Evolutionary conservation across 2,329 filamentous ascomycete genomes (phyloP), one percentile per base, ranked within the genome.

Genomic region (Cadophora malorum): DNA sequence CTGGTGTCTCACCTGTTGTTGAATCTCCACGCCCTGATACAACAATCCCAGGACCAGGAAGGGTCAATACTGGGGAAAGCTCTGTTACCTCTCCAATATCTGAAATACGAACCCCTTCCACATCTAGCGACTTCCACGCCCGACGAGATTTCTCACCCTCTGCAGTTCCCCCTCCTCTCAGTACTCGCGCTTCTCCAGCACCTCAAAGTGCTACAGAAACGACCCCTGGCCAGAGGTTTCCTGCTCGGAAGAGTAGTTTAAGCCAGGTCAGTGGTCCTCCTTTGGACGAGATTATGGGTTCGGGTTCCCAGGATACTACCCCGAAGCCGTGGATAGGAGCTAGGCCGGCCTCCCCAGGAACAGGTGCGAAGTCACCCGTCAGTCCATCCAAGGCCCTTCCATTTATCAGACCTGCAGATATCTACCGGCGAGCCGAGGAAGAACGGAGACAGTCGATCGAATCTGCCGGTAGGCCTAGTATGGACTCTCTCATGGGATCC

Each of bases 371-470:
- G 35, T 76, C 80, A 21, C 73, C 79, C 35, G 72, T 76, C 62
- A 79, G 79, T n/a, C 52, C 63, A 14, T 63, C 73, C 61, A 89
- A 89, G 72, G 77, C 86, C 0, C 79, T 87, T 23, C 85, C 89
- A 0, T 89, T 95, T 72, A 84, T 93, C 66, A 85, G 91, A 47
- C 91, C 93, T 1, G 86, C 90, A 14, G 92, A 96, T 72, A 90
- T 94, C 52, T 94, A 95, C 77, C 90, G 86, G 75, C 87, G 90
- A 6, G 83, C 90, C 77, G 87, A 87, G 63, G 90, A 92, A 72
- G 90, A 92, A 71, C 84, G 83, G 71, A 80, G 84, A 47, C 82
- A 83, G 66, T 87, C 86, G 0, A 78, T 86, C 66, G 89, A 90
- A 1, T 86, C 85, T 10, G 52, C 50, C 12, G 80, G 83, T 23